Base-by-base conservation (phyloP, 495 filamentous ascomycete genomes). In the Copromyces sp. region DNA sequence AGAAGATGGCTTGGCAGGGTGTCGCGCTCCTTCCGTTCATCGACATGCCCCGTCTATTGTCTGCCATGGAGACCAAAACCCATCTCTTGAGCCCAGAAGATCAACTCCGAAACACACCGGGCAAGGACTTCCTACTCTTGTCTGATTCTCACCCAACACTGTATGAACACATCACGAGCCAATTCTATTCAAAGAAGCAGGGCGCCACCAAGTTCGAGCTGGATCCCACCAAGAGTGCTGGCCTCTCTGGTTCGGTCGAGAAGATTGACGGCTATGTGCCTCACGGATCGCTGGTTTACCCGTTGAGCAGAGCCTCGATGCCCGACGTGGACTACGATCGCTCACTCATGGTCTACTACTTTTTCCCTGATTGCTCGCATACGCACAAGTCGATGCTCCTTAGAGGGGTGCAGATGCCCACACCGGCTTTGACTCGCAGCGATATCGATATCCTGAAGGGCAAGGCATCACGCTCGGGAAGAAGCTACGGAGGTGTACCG, bases 1-100 rank as follows among this genome's bases (percentile, higher is more conserved):
- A 98, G 85, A 99, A 98, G 79, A 96, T 97, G 81, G 92, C 93
- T 3, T 99, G 95, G 95, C 95, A 99, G 78, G 95, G 95, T 74
- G 93, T 98, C 53, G 93, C 92, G 32, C 83, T 98, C 39, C 88
- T 99, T 24, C 95, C 95, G 0, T 99, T 97, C 81, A 98, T 99
- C 75, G 94, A 99, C 79, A 95, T 95, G 82, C 90, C 90, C 70
- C 88, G 94, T 40, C 83, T 99, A 24, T 85, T 98, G 29, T 85
- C 87, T 32, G 95, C 96, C 7, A 94, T 97, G 88, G 83, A 88
- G 20, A 91, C 89, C 76, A 92, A 92, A 75, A 95, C 95, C 74
- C 93, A 91, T 69, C 82, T 92, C 9, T 84, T 99, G 11, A 91
- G 88, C 39, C 84, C 89, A 9, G 94, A 96, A 53, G 96, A 98